Base-by-base conservation (phyloP, 495 filamentous ascomycete genomes). In the Eremomyces bilateralis region DNA sequence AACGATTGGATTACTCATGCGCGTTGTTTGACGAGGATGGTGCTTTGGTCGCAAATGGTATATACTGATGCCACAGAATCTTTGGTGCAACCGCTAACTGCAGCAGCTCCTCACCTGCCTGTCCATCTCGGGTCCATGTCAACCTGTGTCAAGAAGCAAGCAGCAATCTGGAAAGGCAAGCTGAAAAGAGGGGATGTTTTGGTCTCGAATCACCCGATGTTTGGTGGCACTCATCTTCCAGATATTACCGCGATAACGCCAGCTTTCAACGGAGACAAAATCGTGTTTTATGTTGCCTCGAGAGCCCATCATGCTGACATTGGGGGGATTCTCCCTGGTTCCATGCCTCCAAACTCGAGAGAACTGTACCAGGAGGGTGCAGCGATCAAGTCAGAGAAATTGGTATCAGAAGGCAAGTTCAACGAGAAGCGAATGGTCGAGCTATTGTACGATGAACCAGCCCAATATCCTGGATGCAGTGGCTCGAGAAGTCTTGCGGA, bases 231-330 rank as follows among this genome's bases (percentile, higher is more conserved):
- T 5, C 76, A 80, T 51, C 57, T 93, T 2, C 83, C 83, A 1
- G 88, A 97, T 52, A 90, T 97, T 38, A 97, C 88, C 0, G 77
- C 93, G 37, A 61, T 94, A 19, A 94, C 85, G 25, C 88, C 88
- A 0, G 88, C 90, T 11, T 97, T 97, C 52, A 59, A 64, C 20
- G 80, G 78, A 11, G 73, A 78, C 30, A 71, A 80, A 20, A 95
- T 97, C 37, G 67, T 95, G 42, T 97, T 97, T 56, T 97, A 94
- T 48, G 88, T 93, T 3, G 88, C 88, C 2, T 91, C 82, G 4
- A 69, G 88, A 20, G 88, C 88, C 0, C 88, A 97, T 49, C 88
- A 97, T 42, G 88, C 88, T 1, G 88, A 97, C 51, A 95, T 97
- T 43, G 88, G 88, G 11, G 88, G 88, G 20, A 94, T 94, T 35